phyloP scores from a whole-genome alignment of 139 green algal species.

The Closterium sp. region DNA sequence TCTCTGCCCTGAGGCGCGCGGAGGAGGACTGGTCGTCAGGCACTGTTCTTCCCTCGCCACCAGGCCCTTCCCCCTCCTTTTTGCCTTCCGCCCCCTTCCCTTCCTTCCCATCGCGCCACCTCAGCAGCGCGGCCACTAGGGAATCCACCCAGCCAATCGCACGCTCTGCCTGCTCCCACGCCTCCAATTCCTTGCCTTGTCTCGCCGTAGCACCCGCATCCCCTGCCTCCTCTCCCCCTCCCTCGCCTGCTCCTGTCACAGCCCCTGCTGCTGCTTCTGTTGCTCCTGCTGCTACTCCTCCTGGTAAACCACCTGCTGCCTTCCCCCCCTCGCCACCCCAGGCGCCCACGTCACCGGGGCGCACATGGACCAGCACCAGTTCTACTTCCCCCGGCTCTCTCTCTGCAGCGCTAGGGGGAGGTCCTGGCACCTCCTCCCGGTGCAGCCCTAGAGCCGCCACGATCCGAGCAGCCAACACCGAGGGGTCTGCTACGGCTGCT shows the following conservation, averaged over 20 bases:
- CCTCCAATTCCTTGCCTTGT: conserved; percentile 2
- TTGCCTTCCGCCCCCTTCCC: neutral
- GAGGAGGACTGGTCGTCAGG: neutral
- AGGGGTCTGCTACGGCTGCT: neutral
- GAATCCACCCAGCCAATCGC: neutral
- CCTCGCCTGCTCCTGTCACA: neutral
- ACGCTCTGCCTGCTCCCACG: neutral
- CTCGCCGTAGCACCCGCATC: no score
- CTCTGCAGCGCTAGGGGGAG: conserved; percentile 11
- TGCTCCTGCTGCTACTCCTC: neutral
- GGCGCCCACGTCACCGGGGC: neutral
- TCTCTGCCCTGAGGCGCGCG: neutral
- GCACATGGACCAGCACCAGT: conserved; percentile 18
- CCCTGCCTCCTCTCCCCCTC: neutral
- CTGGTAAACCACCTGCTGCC: neutral
- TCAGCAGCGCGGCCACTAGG: neutral
- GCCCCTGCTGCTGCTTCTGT: neutral
- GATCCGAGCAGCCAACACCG: neutral
- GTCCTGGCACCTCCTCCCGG: conserved; percentile 7
- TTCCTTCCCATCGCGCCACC: neutral
- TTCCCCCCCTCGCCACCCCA: neutral
- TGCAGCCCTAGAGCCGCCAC: conserved; percentile 13
- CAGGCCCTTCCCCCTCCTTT: neutral
- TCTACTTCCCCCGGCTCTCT: conserved; percentile 11
- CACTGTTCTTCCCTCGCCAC: neutral